These are phyloP conservation scores for Nadsonia commutata DNA, from an alignment of 1,139 yeast genomes.

Conservation along the genomic window DNA sequence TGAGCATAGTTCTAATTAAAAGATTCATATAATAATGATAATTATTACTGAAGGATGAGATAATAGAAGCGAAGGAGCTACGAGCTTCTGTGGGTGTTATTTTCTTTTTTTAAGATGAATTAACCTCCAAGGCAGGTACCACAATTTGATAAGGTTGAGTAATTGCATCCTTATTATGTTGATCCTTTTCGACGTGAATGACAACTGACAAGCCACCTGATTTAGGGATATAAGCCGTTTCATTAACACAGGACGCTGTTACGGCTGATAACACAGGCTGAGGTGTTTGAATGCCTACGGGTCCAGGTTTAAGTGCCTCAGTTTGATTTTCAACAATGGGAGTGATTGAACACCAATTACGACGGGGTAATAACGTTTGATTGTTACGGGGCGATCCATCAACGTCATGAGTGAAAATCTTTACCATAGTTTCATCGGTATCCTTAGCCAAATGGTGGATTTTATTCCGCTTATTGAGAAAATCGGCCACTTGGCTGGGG, in stretches of 20 bases:
- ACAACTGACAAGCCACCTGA: constrained; percentile 50
- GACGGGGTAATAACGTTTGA: constrained; percentile 51
- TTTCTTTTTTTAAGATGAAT: no score
- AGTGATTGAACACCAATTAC: constrained; percentile 48
- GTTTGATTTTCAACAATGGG: constrained; percentile 5
- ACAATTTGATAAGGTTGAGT: constrained; percentile 54
- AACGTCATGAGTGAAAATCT: constrained; percentile 49
- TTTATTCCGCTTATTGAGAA: constrained; percentile 50
- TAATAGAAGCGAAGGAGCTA: no score
- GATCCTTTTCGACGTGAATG: constrained; percentile 56
- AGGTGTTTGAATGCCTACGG: constrained; percentile 1
- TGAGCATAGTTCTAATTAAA: no score
- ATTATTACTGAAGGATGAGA: no score
- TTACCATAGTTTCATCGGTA: constrained; percentile 71
- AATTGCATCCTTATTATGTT: constrained; percentile 32
- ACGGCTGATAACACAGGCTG: constrained; percentile 14
- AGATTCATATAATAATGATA: no score
- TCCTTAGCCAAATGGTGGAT: constrained; percentile 43
- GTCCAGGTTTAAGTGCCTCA: background rate
- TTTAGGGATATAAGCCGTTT: constrained; percentile 22
- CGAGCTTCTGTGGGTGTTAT: no score
- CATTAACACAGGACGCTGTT: constrained; percentile 29
- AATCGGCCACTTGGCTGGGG: constrained; percentile 66
- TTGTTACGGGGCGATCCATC: constrained; percentile 42
- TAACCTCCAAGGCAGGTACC: constrained; percentile 43